Conservation (phyloP, 257 asterid species). For the Cruciata laevipes region DNA sequence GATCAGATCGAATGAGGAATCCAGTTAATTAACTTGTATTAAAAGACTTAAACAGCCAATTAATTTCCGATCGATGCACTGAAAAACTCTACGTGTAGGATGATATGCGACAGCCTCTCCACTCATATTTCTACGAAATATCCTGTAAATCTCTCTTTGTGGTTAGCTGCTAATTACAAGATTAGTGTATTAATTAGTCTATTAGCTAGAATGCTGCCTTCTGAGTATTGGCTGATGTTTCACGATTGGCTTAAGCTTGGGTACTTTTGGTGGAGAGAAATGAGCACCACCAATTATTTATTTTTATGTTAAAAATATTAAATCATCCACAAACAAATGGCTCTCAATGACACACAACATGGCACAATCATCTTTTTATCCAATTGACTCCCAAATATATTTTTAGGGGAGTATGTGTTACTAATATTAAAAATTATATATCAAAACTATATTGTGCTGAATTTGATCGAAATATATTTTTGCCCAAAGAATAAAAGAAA, state of each 20-base stretch:
- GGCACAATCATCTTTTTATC: too few relatives aligned
- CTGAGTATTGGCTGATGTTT: background rate
- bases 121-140: background rate
- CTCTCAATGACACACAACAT: too few relatives aligned
- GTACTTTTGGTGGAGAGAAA: background rate
- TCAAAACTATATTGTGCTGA: too few relatives aligned
- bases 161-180: background rate
- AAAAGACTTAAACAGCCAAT: conserved; percentile 1
- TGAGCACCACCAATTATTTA: background rate
- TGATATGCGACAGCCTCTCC: conserved; percentile 3
- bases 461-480: too few relatives aligned
- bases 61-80: background rate
- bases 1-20: too few relatives aligned
- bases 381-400: too few relatives aligned
- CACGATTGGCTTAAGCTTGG: background rate
- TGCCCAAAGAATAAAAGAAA: too few relatives aligned
- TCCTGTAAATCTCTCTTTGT: background rate
- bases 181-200: background rate
- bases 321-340: too few relatives aligned
- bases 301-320: too few relatives aligned
- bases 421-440: too few relatives aligned
- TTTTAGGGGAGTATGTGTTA: too few relatives aligned
- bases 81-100: conserved; percentile 7
- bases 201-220: background rate
- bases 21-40: background rate